Evolutionary conservation across 805 yeast species (phyloP).

Genomic region (Tetrapisispora nanseiensis): DNA sequence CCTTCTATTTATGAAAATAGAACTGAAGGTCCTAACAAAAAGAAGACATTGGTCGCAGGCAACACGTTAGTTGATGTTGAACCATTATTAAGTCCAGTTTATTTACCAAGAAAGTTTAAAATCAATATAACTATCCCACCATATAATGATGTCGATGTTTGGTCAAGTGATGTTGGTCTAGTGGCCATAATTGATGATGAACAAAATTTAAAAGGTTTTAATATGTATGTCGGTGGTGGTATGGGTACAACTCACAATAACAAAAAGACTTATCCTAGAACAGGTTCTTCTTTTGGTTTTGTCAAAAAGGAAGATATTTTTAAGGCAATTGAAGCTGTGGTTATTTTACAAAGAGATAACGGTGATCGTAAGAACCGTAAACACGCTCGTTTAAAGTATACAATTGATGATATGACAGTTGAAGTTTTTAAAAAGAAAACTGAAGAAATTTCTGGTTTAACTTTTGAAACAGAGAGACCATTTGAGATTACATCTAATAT

Average conservation of each 20-base stretch:
- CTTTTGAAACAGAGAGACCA: slow-evolving; percentile 59
- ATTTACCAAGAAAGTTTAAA: slow-evolving; percentile 92
- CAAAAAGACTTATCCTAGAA: slow-evolving; percentile 91
- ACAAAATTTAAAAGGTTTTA: slow-evolving; percentile 63
- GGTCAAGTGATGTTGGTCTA: slow-evolving; percentile 90
- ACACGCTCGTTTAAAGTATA: slow-evolving; percentile 95
- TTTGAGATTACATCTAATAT: slow-evolving; percentile 78
- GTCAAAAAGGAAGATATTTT: slow-evolving; percentile 58
- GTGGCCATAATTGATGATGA: slow-evolving; percentile 69
- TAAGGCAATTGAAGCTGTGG: slow-evolving; percentile 77
- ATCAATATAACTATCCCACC: slow-evolving; percentile 93
- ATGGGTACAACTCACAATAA: slow-evolving; percentile 98
- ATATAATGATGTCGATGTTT: slow-evolving; percentile 91
- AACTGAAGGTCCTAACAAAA: slow-evolving; percentile 67
- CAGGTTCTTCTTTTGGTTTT: slow-evolving; percentile 82
- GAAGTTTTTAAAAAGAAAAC: slow-evolving; percentile 71
- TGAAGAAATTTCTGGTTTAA: slow-evolving; percentile 72
- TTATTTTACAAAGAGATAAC: slow-evolving; percentile 87
- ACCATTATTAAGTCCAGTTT: slow-evolving; percentile 79
- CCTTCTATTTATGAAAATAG: slow-evolving; percentile 53
- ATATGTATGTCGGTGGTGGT: slow-evolving; percentile 93
- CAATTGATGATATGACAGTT: slow-evolving; percentile 88
- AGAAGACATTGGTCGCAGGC: slow-evolving; percentile 79
- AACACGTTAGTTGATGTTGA: slow-evolving; percentile 73
- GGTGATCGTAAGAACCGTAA: slow-evolving; percentile 96